phyloP scores from a whole-genome alignment of 2,329 filamentous ascomycete species.

The Fusarium chlamydosporum region DNA sequence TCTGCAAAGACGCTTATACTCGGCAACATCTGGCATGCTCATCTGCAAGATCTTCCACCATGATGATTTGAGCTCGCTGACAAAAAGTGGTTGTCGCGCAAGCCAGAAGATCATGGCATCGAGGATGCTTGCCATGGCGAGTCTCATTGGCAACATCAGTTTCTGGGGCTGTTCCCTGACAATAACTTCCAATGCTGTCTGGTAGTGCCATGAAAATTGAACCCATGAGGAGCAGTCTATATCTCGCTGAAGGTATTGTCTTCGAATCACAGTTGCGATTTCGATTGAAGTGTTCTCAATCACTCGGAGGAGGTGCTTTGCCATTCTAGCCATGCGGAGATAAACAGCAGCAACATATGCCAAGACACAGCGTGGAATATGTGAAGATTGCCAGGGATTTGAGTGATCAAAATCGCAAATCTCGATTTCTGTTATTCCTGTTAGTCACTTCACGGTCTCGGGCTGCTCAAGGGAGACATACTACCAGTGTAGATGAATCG shows the following conservation, averaged over 20 bases:
- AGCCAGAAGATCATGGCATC: constrained; percentile 51
- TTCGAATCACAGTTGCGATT: constrained; percentile 43
- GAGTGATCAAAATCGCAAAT: constrained; percentile 49
- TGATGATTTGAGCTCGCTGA: constrained; percentile 45
- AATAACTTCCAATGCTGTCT: constrained; percentile 52
- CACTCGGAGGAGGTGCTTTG: constrained; percentile 47
- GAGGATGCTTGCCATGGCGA: constrained; percentile 53
- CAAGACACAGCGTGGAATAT: constrained; percentile 54
- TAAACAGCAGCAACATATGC: constrained; percentile 53
- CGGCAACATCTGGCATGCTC: constrained; percentile 50
- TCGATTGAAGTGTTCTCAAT: constrained; percentile 49
- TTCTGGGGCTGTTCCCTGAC: constrained; percentile 42
- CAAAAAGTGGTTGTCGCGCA: constrained; percentile 45
- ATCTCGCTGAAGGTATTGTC: constrained; percentile 24
- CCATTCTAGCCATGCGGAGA: constrained; percentile 51
- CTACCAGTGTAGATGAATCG: constrained; percentile 56
- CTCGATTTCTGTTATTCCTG: constrained; percentile 47
- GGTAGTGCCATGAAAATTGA: constrained; percentile 49
- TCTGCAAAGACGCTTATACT: constrained; percentile 44
- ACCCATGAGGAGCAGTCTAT: constrained; percentile 42
- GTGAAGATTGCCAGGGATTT: constrained; percentile 48
- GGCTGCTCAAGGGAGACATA: constrained; percentile 36
- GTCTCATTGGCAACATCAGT: constrained; percentile 53
- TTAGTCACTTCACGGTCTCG: constrained; percentile 3
- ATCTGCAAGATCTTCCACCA: constrained; percentile 49